Conservation (phyloP, 2,329 filamentous ascomycete genomes). For the Penicillium sp. region DNA sequence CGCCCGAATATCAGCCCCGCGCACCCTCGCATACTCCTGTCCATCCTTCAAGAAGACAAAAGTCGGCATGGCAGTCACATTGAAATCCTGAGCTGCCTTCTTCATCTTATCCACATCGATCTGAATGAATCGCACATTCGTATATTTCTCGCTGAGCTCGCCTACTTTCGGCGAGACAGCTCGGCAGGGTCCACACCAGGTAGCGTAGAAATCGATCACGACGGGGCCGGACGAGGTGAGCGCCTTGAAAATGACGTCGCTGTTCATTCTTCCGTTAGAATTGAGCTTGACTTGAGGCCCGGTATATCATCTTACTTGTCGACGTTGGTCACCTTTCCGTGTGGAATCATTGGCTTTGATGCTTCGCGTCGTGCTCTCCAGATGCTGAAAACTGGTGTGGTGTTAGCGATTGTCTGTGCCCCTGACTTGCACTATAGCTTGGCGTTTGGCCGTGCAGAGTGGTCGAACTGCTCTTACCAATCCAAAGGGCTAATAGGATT, state of each 20-base stretch:
- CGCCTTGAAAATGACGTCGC: constrained; percentile 55
- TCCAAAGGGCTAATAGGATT: constrained; percentile 16
- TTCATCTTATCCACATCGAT: constrained; percentile 51
- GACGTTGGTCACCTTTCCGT: constrained; percentile 35
- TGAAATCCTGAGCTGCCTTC: constrained; percentile 46
- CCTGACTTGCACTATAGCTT: too few species aligned
- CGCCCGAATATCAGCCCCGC: constrained; percentile 26
- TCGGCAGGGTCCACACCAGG: constrained; percentile 55
- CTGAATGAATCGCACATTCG: constrained; percentile 49
- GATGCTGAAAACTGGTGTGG: constrained; percentile 14
- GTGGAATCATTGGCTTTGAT: constrained; percentile 24
- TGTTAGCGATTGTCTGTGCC: constrained; percentile 1
- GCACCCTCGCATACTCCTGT: constrained; percentile 25
- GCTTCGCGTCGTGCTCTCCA: constrained; percentile 10
- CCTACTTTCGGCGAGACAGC: constrained; percentile 49
- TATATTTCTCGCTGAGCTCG: constrained; percentile 47
- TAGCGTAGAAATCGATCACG: constrained; percentile 50
- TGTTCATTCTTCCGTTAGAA: constrained; percentile 38
- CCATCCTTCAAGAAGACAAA: constrained; percentile 41
- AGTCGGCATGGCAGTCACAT: constrained; percentile 46
- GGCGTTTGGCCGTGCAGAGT: too few species aligned
- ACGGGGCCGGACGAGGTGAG: constrained; percentile 47
- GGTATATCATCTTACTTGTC: constrained; percentile 29
- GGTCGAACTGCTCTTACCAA: constrained; percentile 16
- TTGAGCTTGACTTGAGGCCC: not conserved